Evolutionary conservation across 805 yeast genomes (phyloP), one percentile per base, ranked within the genome.

Genomic region (Isabelozyma heimii): DNA sequence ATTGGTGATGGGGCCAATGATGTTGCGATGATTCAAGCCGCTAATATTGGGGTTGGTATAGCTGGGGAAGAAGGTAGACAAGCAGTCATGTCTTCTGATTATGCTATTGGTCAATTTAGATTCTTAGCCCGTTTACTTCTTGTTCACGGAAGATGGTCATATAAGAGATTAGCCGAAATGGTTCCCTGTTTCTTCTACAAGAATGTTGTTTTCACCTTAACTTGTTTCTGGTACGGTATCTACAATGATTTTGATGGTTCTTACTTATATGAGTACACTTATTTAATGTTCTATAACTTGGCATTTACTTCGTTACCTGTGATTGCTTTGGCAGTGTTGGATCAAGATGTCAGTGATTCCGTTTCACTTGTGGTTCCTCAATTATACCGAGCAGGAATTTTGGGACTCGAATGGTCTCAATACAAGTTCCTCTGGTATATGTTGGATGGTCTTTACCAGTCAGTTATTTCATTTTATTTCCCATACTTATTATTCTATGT

Each of bases 1-100:
- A 82, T 87, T 62, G 95, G 95, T 30, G 95, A 87, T 62, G 95
- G 95, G 53, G 89, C 94, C 24, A 87, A 87, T 60, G 95, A 87
- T 64, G 94, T 87, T 44, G 88, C 94, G 8, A 87, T 87, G 95
- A 88, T 87, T 53, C 92, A 87, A 60, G 87, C 89, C 33, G 92
- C 95, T 4, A 85, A 88, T 62, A 83, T 88, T 33, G 95, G 95
- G 49, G 85, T 88, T 37, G 95, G 95, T 54, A 87, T 87, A 59
- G 92, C 91, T 6, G 95, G 95, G 54, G 89, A 86, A 57, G 95
- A 87, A 69, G 95, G 95, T 51, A 70, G 94, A 46, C 91, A 87
- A 60, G 95, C 95, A 1, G 94, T 84, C 8, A 87, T 87, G 95
- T 82, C 90, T 1, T 82, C 91, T 0, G 95, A 87, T 70, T 87